Evolutionary conservation across 148 eudicot species (phyloP).

Genomic region (Rhododendron ovatum): DNA sequence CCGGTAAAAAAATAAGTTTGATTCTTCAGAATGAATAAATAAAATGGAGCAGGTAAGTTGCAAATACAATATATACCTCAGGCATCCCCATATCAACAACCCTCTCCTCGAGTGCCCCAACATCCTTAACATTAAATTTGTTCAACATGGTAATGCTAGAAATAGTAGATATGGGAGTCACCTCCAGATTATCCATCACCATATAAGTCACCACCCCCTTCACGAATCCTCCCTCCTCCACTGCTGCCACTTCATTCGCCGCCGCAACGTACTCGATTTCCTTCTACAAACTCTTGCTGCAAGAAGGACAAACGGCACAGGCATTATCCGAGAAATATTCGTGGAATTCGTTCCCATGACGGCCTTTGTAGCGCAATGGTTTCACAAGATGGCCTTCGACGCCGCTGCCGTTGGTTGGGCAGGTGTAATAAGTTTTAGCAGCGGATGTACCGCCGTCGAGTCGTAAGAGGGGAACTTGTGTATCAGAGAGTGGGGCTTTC

Average conservation of each 20-base stretch:
- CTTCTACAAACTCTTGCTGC: neutral
- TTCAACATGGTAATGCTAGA: neutral
- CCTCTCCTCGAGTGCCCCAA: neutral
- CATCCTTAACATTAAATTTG: neutral
- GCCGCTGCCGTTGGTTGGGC: no score
- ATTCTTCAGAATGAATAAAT: no score
- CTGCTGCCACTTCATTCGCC: neutral
- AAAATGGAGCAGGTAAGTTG: no score
- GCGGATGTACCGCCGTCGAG: neutral
- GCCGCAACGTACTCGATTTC: neutral
- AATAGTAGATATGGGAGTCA: slow-evolving; percentile 27
- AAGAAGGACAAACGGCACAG: neutral
- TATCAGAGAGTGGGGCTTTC: neutral
- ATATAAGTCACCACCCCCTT: slow-evolving; percentile 21
- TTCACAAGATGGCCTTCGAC: no score
- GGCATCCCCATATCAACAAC: neutral
- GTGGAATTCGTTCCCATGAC: no score
- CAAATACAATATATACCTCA: neutral
- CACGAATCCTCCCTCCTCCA: neutral
- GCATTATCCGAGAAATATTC: neutral
- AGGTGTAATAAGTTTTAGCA: neutral
- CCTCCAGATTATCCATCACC: slow-evolving; percentile 30
- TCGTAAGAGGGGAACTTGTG: neutral
- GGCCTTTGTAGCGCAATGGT: no score
- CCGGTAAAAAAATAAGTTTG: no score